Conservation (phyloP, 1,284 basidiomycete genomes). For the Ustilago xerochloae region DNA sequence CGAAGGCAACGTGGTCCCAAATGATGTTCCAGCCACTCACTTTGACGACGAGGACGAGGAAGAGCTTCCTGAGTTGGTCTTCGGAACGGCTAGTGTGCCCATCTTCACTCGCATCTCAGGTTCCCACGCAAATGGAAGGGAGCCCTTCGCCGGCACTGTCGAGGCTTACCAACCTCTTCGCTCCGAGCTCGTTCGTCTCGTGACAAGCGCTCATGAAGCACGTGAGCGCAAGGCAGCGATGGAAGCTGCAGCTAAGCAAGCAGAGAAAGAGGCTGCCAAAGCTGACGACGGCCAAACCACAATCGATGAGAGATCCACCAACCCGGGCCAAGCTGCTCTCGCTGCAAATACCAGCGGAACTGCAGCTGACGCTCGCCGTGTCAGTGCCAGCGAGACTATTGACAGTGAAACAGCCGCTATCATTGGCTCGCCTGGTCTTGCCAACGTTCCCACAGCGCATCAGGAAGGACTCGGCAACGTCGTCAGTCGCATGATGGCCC, state of each 20-base stretch:
- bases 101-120: conserved; percentile 40
- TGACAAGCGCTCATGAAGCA: conserved; percentile 29
- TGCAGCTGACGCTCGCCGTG: conserved; percentile 15
- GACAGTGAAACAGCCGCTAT: conserved; percentile 45
- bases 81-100: conserved; percentile 64
- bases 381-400: conserved; percentile 44
- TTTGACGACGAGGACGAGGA: conserved; percentile 60
- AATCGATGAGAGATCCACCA: conserved; percentile 39
- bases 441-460: conserved; percentile 19
- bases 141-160: conserved; percentile 21
- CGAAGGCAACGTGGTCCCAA: conserved; percentile 14
- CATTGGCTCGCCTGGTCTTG: conserved; percentile 24
- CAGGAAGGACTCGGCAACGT: conserved; percentile 44
- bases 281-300: conserved; percentile 47
- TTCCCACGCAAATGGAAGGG: conserved; percentile 1
- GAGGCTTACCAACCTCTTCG: conserved; percentile 43
- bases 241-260: conserved; percentile 39
- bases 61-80: conserved; percentile 62
- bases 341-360: neutral
- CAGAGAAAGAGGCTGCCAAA: conserved; percentile 40
- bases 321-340: conserved; percentile 6
- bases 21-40: conserved; percentile 13
- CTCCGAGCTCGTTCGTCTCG: conserved; percentile 36
- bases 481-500: conserved; percentile 43
- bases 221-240: conserved; percentile 36